These are phyloP conservation scores for Zelopaecilomyces penicillatus DNA, from an alignment of 2,329 filamentous ascomycete species.

Conservation along the genomic window DNA sequence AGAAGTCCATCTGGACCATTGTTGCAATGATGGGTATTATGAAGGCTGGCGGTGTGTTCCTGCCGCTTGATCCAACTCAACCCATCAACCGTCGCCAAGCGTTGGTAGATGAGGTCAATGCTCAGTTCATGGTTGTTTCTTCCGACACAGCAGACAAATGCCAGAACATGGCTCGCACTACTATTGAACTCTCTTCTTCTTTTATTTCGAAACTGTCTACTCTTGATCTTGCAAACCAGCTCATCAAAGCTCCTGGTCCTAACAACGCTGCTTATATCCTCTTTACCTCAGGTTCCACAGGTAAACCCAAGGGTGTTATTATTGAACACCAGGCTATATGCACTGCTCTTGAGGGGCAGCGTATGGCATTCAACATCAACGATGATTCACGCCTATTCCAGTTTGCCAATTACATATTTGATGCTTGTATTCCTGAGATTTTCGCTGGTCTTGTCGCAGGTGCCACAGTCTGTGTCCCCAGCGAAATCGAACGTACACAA, in stretches of 20 bases:
- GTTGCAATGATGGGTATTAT: conserved; percentile 18
- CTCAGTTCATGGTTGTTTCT: conserved; percentile 9
- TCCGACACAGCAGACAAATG: neutral
- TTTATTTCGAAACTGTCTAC: neutral
- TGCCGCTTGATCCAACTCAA: conserved; percentile 17
- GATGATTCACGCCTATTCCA: conserved; percentile 1
- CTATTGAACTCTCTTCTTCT: neutral
- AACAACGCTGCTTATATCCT: conserved; percentile 1
- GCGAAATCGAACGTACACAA: conserved; percentile 2
- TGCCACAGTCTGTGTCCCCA: conserved; percentile 6
- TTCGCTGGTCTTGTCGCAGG: neutral
- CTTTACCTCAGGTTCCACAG: conserved; percentile 3
- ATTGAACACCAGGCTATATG: conserved; percentile 1
- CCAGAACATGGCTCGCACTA: neutral
- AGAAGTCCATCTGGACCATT: conserved; percentile 14
- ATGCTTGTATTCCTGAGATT: conserved; percentile 1
- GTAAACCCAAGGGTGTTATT: conserved; percentile 2
- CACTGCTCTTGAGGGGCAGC: neutral
- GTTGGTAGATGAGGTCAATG: conserved; percentile 7
- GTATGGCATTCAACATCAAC: neutral
- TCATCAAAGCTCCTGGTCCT: neutral
- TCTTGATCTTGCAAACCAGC: neutral
- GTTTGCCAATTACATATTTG: conserved; percentile 9
- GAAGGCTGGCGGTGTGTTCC: conserved; percentile 18
- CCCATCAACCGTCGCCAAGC: conserved; percentile 3